phyloP scores from a whole-genome alignment of 768 basidiomycete species.

The Russula brevipes region DNA sequence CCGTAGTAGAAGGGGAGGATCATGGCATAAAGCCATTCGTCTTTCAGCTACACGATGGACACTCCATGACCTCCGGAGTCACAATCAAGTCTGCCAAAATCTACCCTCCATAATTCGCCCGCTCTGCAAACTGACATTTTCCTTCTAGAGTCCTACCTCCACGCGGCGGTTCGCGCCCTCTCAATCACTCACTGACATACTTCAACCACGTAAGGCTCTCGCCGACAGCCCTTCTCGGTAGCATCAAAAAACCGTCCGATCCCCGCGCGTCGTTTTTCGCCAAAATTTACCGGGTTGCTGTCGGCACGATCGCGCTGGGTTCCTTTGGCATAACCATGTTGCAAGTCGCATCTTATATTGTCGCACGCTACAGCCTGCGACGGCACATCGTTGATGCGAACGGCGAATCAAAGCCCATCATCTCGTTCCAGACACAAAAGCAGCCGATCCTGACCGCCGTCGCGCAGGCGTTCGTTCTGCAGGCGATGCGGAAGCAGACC shows the following conservation, averaged over 20 bases:
- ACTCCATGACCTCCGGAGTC: slow-evolving; percentile 36
- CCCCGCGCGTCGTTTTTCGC: slow-evolving; percentile 21
- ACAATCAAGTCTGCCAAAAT: slow-evolving; percentile 27
- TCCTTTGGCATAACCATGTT: slow-evolving; percentile 40
- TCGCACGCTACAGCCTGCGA: slow-evolving; percentile 53
- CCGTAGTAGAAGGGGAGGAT: slow-evolving; percentile 35
- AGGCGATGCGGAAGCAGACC: slow-evolving; percentile 39
- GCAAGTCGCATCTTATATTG: slow-evolving; percentile 49
- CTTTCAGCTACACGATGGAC: slow-evolving; percentile 38
- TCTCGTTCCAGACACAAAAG: slow-evolving; percentile 61
- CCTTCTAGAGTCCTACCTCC: slow-evolving; percentile 16
- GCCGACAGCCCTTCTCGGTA: slow-evolving; percentile 28
- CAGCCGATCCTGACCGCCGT: slow-evolving; percentile 52
- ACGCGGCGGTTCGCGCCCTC: slow-evolving; percentile 27
- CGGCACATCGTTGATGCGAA: slow-evolving; percentile 44
- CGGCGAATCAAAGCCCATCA: slow-evolving; percentile 44
- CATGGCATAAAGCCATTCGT: slow-evolving; percentile 39
- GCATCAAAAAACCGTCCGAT: slow-evolving; percentile 15
- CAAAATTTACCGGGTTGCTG: slow-evolving; percentile 26
- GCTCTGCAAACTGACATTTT: neutral
- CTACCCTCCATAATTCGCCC: neutral
- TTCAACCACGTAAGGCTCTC: slow-evolving; percentile 33
- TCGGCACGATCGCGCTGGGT: slow-evolving; percentile 28
- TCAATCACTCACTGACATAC: slow-evolving; percentile 35
- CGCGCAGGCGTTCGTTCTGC: slow-evolving; percentile 48